phyloP scores from a whole-genome alignment of 371 early-diverging fungal species.

The Mucor irregularis region DNA sequence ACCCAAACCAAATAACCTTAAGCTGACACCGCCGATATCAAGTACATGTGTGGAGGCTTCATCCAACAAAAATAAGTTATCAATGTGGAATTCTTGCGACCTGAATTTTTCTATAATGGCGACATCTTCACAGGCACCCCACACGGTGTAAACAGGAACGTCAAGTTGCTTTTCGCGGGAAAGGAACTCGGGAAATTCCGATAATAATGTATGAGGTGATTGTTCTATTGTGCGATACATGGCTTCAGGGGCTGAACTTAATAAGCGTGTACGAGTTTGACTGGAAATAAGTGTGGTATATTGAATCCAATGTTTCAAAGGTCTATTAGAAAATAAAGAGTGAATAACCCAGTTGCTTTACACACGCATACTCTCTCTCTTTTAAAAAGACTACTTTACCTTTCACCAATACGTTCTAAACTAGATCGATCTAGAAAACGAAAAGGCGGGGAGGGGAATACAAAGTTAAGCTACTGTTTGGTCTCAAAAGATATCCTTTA shows the following conservation, averaged over 20 bases:
- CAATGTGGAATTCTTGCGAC: conserved; percentile 48
- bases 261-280: conserved; percentile 45
- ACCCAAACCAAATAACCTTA: conserved; percentile 67
- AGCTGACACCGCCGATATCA: conserved; percentile 61
- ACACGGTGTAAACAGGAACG: conserved; percentile 67
- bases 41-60: conserved; percentile 57
- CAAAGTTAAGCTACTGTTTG: neutral
- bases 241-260: conserved; percentile 40
- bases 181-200: conserved; percentile 58
- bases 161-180: conserved; percentile 47
- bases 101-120: conserved; percentile 63
- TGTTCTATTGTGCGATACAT: conserved; percentile 52
- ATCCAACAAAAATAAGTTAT: conserved; percentile 59
- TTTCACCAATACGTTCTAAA: conserved; percentile 59
- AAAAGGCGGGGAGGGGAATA: too few relatives aligned
- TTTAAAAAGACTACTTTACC: conserved; percentile 31
- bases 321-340: conserved; percentile 32
- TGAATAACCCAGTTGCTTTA: neutral
- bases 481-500: neutral
- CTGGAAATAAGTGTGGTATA: conserved; percentile 63
- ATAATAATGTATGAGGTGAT: conserved; percentile 49
- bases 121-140: conserved; percentile 74
- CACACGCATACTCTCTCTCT: neutral
- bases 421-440: conserved; percentile 47
- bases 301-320: conserved; percentile 62